Evolutionary conservation across 805 yeast species (phyloP).

Genomic region (Pichia rugopelliculosa): DNA sequence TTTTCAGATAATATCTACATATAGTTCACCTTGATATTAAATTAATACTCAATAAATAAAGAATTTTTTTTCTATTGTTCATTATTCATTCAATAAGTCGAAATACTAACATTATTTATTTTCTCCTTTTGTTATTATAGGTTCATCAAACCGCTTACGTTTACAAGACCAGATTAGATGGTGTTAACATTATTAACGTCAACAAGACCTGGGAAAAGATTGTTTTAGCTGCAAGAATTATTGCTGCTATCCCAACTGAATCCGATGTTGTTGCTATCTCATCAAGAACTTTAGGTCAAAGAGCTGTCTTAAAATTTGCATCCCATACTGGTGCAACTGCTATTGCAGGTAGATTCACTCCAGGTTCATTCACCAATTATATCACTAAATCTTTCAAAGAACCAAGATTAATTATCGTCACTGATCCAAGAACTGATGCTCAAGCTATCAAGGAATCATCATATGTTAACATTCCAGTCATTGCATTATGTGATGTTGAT

Average conservation of each 20-base stretch:
- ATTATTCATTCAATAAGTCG: not conserved
- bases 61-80: not conserved
- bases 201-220: conserved; percentile 99
- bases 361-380: conserved; percentile 99
- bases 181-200: conserved; percentile 96
- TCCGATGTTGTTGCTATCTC: conserved; percentile 98
- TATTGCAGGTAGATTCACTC: conserved; percentile 99
- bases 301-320: conserved; percentile 99
- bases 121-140: conserved; percentile 31
- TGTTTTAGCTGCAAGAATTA: conserved; percentile 98
- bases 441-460: conserved; percentile 99
- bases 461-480: conserved; percentile 99
- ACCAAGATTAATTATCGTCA: conserved; percentile 98
- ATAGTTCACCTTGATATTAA: too few relatives aligned
- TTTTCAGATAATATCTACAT: too few relatives aligned
- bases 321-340: conserved; percentile 99
- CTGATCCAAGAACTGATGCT: conserved; percentile 99
- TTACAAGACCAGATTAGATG: conserved; percentile 98
- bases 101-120: conserved; percentile 14
- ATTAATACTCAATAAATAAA: too few relatives aligned
- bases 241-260: conserved; percentile 98
- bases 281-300: conserved; percentile 99
- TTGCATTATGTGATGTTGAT: conserved; percentile 97
- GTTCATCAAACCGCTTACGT: conserved; percentile 97
- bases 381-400: conserved; percentile 99